Percentiles rank a stretch among this genome's conserved stretches.
Evolutionary conservation across 345 rosid genomes (phyloP).

Genomic region (Abelmoschus esculentus): DNA sequence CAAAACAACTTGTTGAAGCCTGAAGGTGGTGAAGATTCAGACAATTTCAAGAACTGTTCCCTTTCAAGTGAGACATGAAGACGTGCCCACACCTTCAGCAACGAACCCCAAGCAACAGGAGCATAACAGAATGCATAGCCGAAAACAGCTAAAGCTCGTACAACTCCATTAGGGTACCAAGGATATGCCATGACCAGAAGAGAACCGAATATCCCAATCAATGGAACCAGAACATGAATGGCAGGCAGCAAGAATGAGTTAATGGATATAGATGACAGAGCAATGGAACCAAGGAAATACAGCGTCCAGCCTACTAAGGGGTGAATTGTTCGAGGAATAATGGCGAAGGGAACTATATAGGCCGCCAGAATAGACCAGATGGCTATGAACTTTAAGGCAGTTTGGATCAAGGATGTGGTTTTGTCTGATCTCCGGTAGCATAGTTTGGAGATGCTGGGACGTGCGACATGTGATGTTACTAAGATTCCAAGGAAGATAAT

Average conservation of each 20-base stretch:
- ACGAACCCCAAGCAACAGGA: conserved; percentile 56
- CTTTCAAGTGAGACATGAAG: conserved; percentile 70
- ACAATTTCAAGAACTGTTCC: conserved; percentile 59
- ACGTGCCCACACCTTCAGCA: conserved; percentile 41
- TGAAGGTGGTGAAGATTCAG: conserved; percentile 35
- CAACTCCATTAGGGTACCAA: conserved; percentile 57
- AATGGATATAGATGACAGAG: conserved; percentile 54
- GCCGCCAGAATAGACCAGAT: conserved; percentile 65
- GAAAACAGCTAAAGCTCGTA: conserved; percentile 63
- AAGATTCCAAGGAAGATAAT: conserved; percentile 54
- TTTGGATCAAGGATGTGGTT: conserved; percentile 43
- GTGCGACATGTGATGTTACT: conserved; percentile 50
- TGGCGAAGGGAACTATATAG: conserved; percentile 65
- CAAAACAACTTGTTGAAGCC: conserved; percentile 49
- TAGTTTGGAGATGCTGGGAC: conserved; percentile 67
- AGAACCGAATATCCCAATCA: conserved; percentile 57
- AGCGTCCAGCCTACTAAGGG: conserved; percentile 74
- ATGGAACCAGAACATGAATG: conserved; percentile 46
- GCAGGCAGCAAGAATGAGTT: conserved; percentile 62
- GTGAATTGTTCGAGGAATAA: conserved; percentile 70
- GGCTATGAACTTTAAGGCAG: conserved; percentile 46
- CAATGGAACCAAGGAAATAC: conserved; percentile 63
- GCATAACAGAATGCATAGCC: conserved; percentile 67
- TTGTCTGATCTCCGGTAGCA: conserved; percentile 64
- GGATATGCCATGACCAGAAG: conserved; percentile 88